Conservation (phyloP, 495 filamentous ascomycete genomes). For the Penicillium tannophilum region DNA sequence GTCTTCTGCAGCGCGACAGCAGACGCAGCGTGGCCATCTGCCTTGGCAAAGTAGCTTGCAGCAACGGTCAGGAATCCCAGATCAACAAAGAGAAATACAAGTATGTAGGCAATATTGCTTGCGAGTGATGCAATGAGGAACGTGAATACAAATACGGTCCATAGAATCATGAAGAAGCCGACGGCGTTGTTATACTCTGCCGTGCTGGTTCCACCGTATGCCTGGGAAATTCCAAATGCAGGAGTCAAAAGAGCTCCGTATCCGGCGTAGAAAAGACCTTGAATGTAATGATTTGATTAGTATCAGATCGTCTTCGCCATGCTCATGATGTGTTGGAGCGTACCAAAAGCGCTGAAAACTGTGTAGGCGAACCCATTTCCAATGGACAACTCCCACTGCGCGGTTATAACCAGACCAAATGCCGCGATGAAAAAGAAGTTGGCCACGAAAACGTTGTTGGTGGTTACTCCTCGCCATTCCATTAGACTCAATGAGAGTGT, state of each 20-base stretch:
- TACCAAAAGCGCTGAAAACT: constrained; percentile 48
- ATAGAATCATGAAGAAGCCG: constrained; percentile 49
- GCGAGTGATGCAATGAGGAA: constrained; percentile 50
- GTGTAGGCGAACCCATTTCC: constrained; percentile 56
- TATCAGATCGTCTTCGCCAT: background rate
- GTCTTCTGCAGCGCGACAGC: constrained; percentile 44
- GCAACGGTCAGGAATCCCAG: constrained; percentile 48
- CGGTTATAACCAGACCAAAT: constrained; percentile 51
- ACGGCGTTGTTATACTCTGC: constrained; percentile 48
- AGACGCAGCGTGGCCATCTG: constrained; percentile 40
- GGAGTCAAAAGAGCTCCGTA: constrained; percentile 43
- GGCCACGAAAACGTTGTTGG: constrained; percentile 49
- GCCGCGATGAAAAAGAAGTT: constrained; percentile 54
- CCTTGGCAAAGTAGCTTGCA: constrained; percentile 46
- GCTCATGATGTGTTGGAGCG: background rate
- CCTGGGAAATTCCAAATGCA: constrained; percentile 40
- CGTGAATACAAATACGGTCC: constrained; percentile 51
- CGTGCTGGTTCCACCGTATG: constrained; percentile 38
- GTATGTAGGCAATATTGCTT: constrained; percentile 50
- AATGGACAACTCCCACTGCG: constrained; percentile 53
- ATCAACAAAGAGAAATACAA: constrained; percentile 50
- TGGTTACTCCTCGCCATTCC: constrained; percentile 50
- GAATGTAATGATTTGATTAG: background rate
- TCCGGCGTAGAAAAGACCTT: constrained; percentile 49
- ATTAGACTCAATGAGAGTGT: constrained; percentile 51